These are phyloP conservation scores for Candida pini DNA, from an alignment of 805 yeast genomes.

Conservation along the genomic window DNA sequence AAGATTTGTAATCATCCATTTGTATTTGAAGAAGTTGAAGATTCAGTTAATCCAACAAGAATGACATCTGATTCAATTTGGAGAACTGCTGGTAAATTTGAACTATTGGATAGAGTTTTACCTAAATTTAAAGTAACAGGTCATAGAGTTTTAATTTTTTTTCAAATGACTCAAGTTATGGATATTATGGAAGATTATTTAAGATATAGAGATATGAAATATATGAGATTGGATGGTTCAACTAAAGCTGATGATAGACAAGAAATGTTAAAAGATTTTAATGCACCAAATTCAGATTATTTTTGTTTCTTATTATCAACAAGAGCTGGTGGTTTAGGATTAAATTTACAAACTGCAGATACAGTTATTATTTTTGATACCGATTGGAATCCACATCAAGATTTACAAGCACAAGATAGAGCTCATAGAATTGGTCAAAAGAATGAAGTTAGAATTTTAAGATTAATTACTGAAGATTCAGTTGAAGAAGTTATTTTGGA, in stretches of 20 bases:
- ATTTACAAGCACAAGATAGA: conserved; percentile 85
- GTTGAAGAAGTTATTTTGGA: conserved; percentile 80
- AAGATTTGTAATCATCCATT: conserved; percentile 86
- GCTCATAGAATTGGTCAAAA: conserved; percentile 89
- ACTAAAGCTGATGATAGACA: conserved; percentile 85
- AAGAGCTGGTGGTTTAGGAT: conserved; percentile 86
- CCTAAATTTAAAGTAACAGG: conserved; percentile 72
- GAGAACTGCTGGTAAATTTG: conserved; percentile 79
- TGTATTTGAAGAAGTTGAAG: conserved; percentile 79
- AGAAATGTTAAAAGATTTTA: conserved; percentile 63
- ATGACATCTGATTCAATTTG: conserved; percentile 63
- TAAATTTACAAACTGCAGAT: conserved; percentile 82
- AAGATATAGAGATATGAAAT: conserved; percentile 59
- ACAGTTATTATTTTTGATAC: conserved; percentile 83
- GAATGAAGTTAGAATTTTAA: conserved; percentile 76
- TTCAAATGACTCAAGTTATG: conserved; percentile 89
- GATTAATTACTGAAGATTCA: conserved; percentile 76
- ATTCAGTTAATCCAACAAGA: conserved; percentile 56
- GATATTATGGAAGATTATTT: conserved; percentile 84
- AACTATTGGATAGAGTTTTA: conserved; percentile 64
- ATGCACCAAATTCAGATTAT: conserved; percentile 70
- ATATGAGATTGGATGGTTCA: conserved; percentile 74
- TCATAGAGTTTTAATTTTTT: conserved; percentile 74
- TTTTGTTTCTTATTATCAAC: conserved; percentile 77
- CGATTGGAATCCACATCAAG: conserved; percentile 91